phyloP scores from a whole-genome alignment of 202 grass and related monocot genomes.

The Digitaria exilis region DNA sequence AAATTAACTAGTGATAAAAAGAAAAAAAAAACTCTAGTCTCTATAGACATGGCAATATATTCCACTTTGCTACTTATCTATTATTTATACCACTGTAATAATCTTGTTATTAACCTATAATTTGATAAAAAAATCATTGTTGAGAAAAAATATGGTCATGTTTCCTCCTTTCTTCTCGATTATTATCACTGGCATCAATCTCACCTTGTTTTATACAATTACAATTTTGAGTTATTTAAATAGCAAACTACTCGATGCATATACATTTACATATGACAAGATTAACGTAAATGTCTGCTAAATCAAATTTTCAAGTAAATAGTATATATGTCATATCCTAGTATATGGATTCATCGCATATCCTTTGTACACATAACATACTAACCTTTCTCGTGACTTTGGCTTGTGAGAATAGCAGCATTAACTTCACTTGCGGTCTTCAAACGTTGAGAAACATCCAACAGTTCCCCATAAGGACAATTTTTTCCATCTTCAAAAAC shows the following conservation, averaged over 20 bases:
- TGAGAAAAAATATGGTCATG: not conserved
- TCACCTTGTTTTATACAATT: constrained; percentile 4
- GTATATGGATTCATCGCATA: not conserved
- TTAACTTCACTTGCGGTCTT: constrained; percentile 97
- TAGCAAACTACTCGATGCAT: not conserved
- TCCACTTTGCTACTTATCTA: not conserved
- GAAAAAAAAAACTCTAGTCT: not conserved
- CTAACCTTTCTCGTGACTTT: constrained; percentile 99
- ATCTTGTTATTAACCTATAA: not conserved
- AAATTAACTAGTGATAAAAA: not conserved
- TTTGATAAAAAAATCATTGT: too few species aligned
- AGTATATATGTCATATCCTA: not conserved
- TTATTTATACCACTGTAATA: not conserved
- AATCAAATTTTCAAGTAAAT: not conserved
- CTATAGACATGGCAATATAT: not conserved
- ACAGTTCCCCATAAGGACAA: constrained; percentile 85
- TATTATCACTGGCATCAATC: not conserved
- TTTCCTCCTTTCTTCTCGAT: constrained; percentile 11
- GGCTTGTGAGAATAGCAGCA: constrained; percentile 94
- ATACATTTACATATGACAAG: not conserved
- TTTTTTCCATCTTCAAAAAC: constrained; percentile 96
- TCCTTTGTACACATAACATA: not conserved
- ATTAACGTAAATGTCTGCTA: not conserved
- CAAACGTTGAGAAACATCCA: constrained; percentile 91
- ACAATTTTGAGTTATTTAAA: not conserved